A percentile compares a stretch with the other conserved stretches of the same genome.
These are phyloP conservation scores for Schizothecium vesticola DNA, from an alignment of 495 filamentous ascomycete genomes.

Conservation along the genomic window DNA sequence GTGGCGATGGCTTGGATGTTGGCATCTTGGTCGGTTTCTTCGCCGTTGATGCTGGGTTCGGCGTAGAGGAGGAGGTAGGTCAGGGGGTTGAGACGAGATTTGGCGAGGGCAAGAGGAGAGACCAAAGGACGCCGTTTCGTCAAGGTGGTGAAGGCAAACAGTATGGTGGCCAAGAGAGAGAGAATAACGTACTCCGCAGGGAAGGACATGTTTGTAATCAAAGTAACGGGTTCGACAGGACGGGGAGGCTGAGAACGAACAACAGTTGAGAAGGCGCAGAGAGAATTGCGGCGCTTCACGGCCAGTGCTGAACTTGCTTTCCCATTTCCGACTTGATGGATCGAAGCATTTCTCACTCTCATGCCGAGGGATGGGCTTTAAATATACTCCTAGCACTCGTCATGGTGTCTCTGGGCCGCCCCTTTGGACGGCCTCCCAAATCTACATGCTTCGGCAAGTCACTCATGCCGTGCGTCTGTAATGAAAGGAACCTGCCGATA, in stretches of 20 bases:
- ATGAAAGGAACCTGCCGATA: not conserved
- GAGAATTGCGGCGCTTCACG: not conserved
- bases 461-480: not conserved
- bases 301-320: not conserved
- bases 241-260: too few species aligned
- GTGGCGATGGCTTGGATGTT: slow-evolving; percentile 4
- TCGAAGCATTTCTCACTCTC: not conserved
- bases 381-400: not conserved
- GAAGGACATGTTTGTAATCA: not conserved
- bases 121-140: not conserved
- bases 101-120: not conserved
- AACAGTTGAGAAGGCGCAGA: not conserved
- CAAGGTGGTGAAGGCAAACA: not conserved
- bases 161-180: not conserved
- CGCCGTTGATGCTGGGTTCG: not conserved
- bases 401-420: not conserved
- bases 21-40: too few species aligned
- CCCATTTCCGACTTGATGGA: not conserved
- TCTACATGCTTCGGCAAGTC: not conserved
- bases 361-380: not conserved
- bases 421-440: not conserved
- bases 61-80: not conserved
- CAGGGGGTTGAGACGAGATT: not conserved
- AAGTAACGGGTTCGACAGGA: not conserved
- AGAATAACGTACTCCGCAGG: slow-evolving; percentile 1